Conservation (phyloP, 352 stramenopile species). For the Pythium periplocum region DNA sequence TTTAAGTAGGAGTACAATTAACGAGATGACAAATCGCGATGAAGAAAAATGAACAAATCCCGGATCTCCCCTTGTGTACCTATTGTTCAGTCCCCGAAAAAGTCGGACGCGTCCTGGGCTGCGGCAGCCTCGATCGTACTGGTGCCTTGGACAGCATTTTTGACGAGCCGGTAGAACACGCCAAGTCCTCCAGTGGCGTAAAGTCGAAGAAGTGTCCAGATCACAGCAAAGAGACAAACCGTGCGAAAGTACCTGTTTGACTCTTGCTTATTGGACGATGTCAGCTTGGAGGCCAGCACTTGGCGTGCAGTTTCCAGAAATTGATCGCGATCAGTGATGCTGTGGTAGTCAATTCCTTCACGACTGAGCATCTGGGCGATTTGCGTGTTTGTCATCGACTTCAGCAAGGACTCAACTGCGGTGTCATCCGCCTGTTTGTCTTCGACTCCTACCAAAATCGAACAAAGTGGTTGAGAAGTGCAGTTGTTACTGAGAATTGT, state of each 20-base stretch:
- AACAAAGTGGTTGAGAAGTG: too few relatives aligned
- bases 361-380: constrained; percentile 52
- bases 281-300: constrained; percentile 55
- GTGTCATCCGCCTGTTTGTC: too few relatives aligned
- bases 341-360: constrained; percentile 75
- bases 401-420: constrained; percentile 59
- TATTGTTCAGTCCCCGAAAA: constrained; percentile 35
- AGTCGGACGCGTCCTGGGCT: constrained; percentile 24
- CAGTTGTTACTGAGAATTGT: too few relatives aligned
- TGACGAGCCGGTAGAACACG: constrained; percentile 8
- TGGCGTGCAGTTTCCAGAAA: constrained; percentile 70
- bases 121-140: constrained; percentile 1
- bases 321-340: constrained; percentile 66
- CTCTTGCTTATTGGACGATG: constrained; percentile 9
- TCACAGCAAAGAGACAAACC: constrained; percentile 47
- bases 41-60: too few relatives aligned
- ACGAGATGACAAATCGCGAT: background rate
- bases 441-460: too few relatives aligned
- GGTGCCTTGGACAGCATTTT: background rate
- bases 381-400: constrained; percentile 67
- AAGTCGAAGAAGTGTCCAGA: constrained; percentile 63
- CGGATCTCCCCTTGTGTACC: too few relatives aligned
- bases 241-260: constrained; percentile 48
- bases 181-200: constrained; percentile 64
- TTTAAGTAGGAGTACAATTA: constrained; percentile 22